These are phyloP conservation scores for Ascochyta rabiei DNA, from an alignment of 2,329 filamentous ascomycete species.

Conservation along the genomic window DNA sequence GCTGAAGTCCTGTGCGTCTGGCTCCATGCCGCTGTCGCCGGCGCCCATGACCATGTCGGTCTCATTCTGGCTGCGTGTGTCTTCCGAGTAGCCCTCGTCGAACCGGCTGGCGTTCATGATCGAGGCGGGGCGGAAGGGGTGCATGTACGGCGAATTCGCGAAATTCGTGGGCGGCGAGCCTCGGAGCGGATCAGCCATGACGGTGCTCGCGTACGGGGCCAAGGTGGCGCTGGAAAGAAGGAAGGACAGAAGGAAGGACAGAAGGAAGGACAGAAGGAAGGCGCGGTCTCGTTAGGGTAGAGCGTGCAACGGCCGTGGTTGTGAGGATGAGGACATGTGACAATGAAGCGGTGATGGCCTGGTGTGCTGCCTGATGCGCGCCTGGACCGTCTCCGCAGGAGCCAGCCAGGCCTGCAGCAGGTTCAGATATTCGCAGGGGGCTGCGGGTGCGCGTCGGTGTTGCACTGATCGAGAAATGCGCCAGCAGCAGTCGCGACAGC, in stretches of 20 bases:
- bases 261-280: background rate
- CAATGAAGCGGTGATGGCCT: slow-evolving; percentile 1
- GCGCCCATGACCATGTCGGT: slow-evolving; percentile 49
- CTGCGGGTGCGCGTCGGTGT: background rate
- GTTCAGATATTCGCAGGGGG: background rate
- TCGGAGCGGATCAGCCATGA: slow-evolving; percentile 40
- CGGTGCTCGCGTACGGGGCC: slow-evolving; percentile 16
- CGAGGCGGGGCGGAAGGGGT: slow-evolving; percentile 44
- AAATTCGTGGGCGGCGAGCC: slow-evolving; percentile 30
- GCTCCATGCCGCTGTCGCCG: slow-evolving; percentile 43
- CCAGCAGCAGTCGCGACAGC: background rate
- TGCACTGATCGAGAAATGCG: background rate
- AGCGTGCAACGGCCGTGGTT: background rate
- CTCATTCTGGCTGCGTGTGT: slow-evolving; percentile 60
- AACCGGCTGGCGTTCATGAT: slow-evolving; percentile 54
- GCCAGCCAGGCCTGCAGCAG: background rate
- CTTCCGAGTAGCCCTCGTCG: slow-evolving; percentile 88
- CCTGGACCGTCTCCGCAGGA: slow-evolving; percentile 1
- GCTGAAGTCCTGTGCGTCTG: slow-evolving; percentile 37
- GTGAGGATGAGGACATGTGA: background rate
- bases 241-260: slow-evolving; percentile 1
- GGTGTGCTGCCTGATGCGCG: slow-evolving; percentile 13
- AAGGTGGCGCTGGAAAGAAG: background rate
- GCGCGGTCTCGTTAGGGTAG: background rate
- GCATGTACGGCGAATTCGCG: slow-evolving; percentile 42